Evolutionary conservation across 805 yeast genomes (phyloP), one percentile per base, ranked within the genome.

Genomic region (Myxozyma mucilagina): DNA sequence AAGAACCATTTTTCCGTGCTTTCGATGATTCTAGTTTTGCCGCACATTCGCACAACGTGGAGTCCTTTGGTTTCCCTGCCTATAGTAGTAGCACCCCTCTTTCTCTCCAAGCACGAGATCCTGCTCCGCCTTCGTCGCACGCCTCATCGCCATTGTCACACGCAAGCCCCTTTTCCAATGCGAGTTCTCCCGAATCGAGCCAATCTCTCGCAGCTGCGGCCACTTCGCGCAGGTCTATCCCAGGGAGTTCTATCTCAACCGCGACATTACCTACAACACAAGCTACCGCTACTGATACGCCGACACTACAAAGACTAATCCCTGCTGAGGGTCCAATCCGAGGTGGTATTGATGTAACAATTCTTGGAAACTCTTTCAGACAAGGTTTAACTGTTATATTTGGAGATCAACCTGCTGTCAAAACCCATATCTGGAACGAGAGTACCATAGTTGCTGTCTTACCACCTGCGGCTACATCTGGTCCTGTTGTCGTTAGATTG

Each of bases 401-500:
- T 75, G 99, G 99, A 38, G 84, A 75, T 24, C 61, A 53, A 35
- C 68, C 68, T 7, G 74, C 79, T 1, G 67, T 70, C 11, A 87
- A 94, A 2, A 90, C 97, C 0, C 97, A 91, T 70, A 92, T 96
- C 74, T 94, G 99, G 99, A 89, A 96, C 50, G 94, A 89, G 43
- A 82, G 94, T 1, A 94, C 99, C 0, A 88, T 94, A 56, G 96
- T 94, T 1, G 90, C 98, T 0, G 90, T 89, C 69, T 78, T 94
- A 53, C 99, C 99, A 2, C 97, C 99, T 2, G 89, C 97, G 1
- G 75, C 87, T 10, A 84, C 82, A 60, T 87, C 97, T 0, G 98
- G 98, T 0, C 96, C 92, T 67, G 99, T 94, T 1, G 78, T 89
- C 58, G 97, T 94, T 2, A 82, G 92, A n/a, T 87, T 94, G 66